Evolutionary conservation across 805 yeast genomes (phyloP), one percentile per base, ranked within the genome.

Genomic region (Kodamaea nitidulidarum): DNA sequence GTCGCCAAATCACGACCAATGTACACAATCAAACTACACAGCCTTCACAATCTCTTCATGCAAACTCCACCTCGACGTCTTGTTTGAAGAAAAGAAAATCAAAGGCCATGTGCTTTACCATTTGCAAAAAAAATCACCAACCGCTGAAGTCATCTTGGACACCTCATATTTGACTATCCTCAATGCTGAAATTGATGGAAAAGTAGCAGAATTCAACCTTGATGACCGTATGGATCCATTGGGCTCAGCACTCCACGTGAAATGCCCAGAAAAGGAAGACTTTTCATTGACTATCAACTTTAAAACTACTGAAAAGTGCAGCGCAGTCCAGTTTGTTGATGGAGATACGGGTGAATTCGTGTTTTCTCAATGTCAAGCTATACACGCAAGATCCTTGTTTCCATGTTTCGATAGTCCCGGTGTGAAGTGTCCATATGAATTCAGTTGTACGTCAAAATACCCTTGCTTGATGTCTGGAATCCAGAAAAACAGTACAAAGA

Each of bases 361-460:
- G 42, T 88, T 88, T 59, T 86, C 96, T 8, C 96, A 88, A 63
- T 77, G 95, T 56, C 95, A 88, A 65, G 88, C 96, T 26, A 88
- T 85, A 47, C 96, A 88, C 55, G 93, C 95, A 5, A 74, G 96
- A 53, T 76, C 91, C 11, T 70, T 88, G 54, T 81, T 84, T 65
- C 96, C 96, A 7, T 84, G 88, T 52, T 88, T 88, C 56, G 96
- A 88, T 60, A 88, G 96, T 0, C 96, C 96, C 1, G 73, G 91
- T 0, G 73, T 88, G 21, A 88, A 88, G 58, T 73, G 88, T 1
- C 69, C 81, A 1, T 84, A 71, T 52, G 58, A 64, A 12, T 79
- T 81, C 46, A 65, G 63, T 16, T 78, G 84, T 38, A 71, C 60
- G 30, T 84, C 95, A 2, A 73, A 78, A 11, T 69, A 75, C 39